phyloP scores from a whole-genome alignment of 164 flowering plant species.

The Kingdonia uniflora region DNA sequence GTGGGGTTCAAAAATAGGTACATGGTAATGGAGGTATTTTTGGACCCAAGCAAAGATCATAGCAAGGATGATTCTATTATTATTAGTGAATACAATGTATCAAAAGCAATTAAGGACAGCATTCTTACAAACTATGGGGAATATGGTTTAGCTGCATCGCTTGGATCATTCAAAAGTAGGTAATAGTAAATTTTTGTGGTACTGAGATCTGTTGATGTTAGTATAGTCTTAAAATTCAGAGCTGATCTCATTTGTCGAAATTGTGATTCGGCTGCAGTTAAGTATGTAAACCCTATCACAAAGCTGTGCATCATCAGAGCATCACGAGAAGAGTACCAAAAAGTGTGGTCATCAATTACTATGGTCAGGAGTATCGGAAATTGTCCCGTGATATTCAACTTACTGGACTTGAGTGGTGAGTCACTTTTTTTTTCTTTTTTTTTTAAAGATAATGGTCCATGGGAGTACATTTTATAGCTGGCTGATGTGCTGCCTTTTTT shows the following conservation, averaged over 20 bases:
- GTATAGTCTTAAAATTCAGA: too few relatives aligned
- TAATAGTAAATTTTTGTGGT: neutral
- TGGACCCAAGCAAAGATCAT: conserved; percentile 58
- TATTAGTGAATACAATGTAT: conserved; percentile 44
- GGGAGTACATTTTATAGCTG: too few relatives aligned
- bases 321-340: conserved; percentile 64
- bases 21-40: conserved; percentile 75
- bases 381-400: conserved; percentile 62
- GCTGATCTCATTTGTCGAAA: neutral
- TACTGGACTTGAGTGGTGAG: conserved; percentile 80
- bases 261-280: conserved; percentile 36
- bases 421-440: neutral
- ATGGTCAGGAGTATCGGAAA: conserved; percentile 67
- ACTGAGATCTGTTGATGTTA: neutral
- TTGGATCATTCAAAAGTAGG: conserved; percentile 65
- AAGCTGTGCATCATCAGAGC: conserved; percentile 69
- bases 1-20: conserved; percentile 82
- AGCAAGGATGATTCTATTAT: conserved; percentile 49
- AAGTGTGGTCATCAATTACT: conserved; percentile 74
- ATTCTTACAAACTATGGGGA: conserved; percentile 79
- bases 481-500: too few relatives aligned
- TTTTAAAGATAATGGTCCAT: too few relatives aligned
- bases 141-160: conserved; percentile 80
- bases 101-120: conserved; percentile 73
- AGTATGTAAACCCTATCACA: conserved; percentile 81